Conservation (phyloP, 306 rosid species). For the Mucuna pruriens region DNA sequence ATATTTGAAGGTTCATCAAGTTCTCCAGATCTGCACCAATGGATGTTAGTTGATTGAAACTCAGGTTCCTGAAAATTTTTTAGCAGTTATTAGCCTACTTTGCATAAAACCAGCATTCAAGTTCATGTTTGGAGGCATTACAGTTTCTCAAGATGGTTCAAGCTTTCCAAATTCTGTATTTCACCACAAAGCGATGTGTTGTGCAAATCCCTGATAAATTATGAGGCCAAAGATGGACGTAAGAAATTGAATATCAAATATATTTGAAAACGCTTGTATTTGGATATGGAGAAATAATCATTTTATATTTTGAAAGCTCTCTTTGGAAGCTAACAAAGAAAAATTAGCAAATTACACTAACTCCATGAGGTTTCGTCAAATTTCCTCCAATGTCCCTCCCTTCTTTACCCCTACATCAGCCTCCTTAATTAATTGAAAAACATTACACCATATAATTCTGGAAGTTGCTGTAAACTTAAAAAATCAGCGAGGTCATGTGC, state of each 20-base stretch:
- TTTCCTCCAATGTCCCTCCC: too few species aligned
- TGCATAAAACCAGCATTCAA: not conserved
- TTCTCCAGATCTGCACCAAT: constrained; percentile 73
- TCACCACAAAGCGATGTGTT: constrained; percentile 82
- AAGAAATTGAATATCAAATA: not conserved
- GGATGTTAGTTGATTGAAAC: constrained; percentile 78
- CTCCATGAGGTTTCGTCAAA: too few species aligned
- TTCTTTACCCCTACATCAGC: too few species aligned
- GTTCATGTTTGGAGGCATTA: constrained; percentile 47
- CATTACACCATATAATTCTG: too few species aligned
- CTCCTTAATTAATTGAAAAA: too few species aligned
- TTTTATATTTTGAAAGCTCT: not conserved
- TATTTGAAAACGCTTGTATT: not conserved
- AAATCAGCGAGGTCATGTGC: too few species aligned
- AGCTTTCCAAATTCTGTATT: constrained; percentile 78
- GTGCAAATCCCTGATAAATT: constrained; percentile 80
- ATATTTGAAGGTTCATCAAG: constrained; percentile 72
- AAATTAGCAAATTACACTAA: too few species aligned
- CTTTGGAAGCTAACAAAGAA: not conserved
- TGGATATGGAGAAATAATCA: not conserved
- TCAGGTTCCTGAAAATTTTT: constrained; percentile 79
- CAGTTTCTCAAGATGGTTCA: constrained; percentile 82
- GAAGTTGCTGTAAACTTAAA: too few species aligned
- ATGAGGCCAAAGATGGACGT: constrained; percentile 2
- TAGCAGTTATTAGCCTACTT: constrained; percentile 9